Evolutionary conservation across 805 yeast species (phyloP).

Genomic region (Brettanomyces nanus): DNA sequence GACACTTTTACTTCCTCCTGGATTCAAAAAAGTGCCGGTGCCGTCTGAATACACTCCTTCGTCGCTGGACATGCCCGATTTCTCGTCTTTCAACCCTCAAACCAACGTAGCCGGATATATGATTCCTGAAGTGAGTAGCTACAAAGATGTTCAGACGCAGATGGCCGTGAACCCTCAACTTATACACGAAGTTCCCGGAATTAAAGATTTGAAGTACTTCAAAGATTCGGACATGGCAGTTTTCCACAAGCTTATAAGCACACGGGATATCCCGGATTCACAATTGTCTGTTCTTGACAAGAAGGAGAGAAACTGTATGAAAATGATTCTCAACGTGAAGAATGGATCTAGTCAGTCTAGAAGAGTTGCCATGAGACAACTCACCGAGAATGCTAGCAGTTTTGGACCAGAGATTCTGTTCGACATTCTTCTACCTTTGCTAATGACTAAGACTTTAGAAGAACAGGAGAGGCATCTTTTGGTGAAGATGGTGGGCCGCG

Average conservation of each 20-base stretch:
- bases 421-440: slow-evolving; percentile 58
- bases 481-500: slow-evolving; percentile 66
- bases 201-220: slow-evolving; percentile 57
- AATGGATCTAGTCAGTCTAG: slow-evolving; percentile 69
- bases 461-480: slow-evolving; percentile 79
- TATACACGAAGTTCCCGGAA: slow-evolving; percentile 54
- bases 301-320: slow-evolving; percentile 53
- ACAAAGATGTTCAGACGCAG: no score
- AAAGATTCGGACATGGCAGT: slow-evolving; percentile 64
- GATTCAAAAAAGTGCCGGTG: slow-evolving; percentile 35
- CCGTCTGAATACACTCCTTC: slow-evolving; percentile 38
- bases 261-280: slow-evolving; percentile 23
- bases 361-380: slow-evolving; percentile 56
- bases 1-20: slow-evolving; percentile 43
- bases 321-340: slow-evolving; percentile 58
- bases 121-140: slow-evolving; percentile 43
- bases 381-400: slow-evolving; percentile 53
- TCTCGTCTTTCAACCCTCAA: slow-evolving; percentile 18
- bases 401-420: slow-evolving; percentile 69
- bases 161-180: slow-evolving; percentile 25
- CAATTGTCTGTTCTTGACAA: slow-evolving; percentile 42
- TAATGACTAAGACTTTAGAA: slow-evolving; percentile 63
- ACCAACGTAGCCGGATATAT: slow-evolving; percentile 31
- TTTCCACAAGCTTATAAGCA: slow-evolving; percentile 50
- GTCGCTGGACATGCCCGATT: slow-evolving; percentile 28